Percentiles rank a stretch among this genome's conserved stretches.
Conservation (phyloP, 208 protist species). For the Balamuthia mandrillaris region DNA sequence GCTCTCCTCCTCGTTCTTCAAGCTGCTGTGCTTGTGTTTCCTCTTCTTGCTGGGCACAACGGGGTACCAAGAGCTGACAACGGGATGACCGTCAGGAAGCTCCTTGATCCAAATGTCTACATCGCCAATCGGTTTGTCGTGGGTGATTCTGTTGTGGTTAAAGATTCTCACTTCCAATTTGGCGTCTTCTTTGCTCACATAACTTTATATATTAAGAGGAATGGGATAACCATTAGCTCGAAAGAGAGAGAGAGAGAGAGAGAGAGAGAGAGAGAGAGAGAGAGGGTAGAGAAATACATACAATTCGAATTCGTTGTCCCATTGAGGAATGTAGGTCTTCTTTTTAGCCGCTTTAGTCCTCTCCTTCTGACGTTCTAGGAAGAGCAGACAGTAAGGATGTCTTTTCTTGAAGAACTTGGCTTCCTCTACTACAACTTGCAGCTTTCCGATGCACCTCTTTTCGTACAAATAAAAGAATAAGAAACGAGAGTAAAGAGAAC, state of each 20-base stretch:
- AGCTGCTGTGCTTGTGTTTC: no score
- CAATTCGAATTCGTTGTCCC: constrained; percentile 24
- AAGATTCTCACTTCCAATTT: constrained; percentile 3
- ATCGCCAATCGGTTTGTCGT: background rate
- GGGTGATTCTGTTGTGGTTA: constrained; percentile 12
- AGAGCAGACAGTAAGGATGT: constrained; percentile 27
- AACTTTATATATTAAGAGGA: no score
- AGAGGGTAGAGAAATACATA: no score
- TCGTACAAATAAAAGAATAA: no score
- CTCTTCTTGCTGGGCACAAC: constrained; percentile 24
- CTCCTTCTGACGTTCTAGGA: constrained; percentile 26
- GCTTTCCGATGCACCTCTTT: constrained; percentile 26
- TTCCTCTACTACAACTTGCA: background rate
- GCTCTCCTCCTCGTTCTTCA: constrained; percentile 15
- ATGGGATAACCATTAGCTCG: no score
- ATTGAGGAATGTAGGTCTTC: constrained; percentile 20
- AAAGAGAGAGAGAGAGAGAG: no score
- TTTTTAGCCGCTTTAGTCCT: constrained; percentile 1
- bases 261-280: no score
- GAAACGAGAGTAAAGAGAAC: no score
- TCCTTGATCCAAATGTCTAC: background rate
- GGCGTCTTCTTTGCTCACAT: background rate
- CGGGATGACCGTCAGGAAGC: background rate
- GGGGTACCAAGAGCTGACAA: background rate
- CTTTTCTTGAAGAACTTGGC: background rate